Evolutionary conservation across 2,329 filamentous ascomycete species (phyloP).

Genomic region (Fusarium equiseti): DNA sequence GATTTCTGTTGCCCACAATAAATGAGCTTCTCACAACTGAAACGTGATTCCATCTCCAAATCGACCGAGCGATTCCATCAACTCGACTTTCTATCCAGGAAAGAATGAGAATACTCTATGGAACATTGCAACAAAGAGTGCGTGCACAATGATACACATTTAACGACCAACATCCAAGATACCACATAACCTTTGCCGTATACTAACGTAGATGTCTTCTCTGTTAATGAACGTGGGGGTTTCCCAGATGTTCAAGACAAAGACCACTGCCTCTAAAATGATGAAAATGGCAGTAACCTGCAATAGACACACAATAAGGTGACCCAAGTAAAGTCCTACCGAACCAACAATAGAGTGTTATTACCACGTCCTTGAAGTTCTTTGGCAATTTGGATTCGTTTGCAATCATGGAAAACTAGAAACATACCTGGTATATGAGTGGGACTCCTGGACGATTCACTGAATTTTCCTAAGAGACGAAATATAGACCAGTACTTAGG

Average conservation of each 20-base stretch:
- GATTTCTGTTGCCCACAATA: too few species aligned
- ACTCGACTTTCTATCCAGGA: not conserved
- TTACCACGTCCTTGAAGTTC: not conserved
- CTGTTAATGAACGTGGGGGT: rapidly evolving
- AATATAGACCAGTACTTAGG: too few species aligned
- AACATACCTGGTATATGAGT: not conserved
- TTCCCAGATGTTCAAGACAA: not conserved
- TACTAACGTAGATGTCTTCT: not conserved
- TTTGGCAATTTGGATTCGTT: not conserved
- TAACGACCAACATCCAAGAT: not conserved
- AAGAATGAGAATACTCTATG: not conserved
- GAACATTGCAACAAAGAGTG: not conserved
- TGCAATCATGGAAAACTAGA: not conserved
- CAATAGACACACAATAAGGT: not conserved
- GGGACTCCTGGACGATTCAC: not conserved
- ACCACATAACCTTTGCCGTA: not conserved
- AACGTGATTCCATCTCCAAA: not conserved
- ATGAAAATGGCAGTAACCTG: not conserved
- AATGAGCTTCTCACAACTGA: too few species aligned
- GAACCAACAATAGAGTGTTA: not conserved
- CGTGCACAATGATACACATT: rapidly evolving
- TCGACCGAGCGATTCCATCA: rapidly evolving
- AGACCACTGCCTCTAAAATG: not conserved
- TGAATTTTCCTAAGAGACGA: not conserved
- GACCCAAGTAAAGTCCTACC: not conserved